Evolutionary conservation across 257 asterid species (phyloP).

Genomic region (Verbascum thapsus): DNA sequence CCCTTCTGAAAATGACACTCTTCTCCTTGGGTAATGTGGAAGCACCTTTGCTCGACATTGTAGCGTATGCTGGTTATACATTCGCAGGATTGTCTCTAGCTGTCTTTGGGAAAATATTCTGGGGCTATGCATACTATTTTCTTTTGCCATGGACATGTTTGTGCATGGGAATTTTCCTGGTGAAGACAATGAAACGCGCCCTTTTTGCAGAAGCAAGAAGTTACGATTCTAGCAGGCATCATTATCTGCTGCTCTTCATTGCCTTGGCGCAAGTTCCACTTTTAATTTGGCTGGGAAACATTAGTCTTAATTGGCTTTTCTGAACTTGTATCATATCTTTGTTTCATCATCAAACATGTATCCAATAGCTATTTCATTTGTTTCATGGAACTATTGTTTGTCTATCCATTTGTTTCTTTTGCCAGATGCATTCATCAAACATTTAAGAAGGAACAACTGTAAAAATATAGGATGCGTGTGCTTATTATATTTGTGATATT

Average conservation of each 20-base stretch:
- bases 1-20: constrained; percentile 46
- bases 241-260: constrained; percentile 50
- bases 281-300: constrained; percentile 51
- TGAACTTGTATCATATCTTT: background rate
- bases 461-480: too few relatives aligned
- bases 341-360: too few relatives aligned
- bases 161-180: constrained; percentile 58
- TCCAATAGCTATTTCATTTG: too few relatives aligned
- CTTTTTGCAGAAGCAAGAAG: constrained; percentile 52
- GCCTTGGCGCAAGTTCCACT: constrained; percentile 58
- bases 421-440: too few relatives aligned
- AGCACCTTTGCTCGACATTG: constrained; percentile 54
- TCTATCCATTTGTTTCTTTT: too few relatives aligned
- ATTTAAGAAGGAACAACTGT: too few relatives aligned
- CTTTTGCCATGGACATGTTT: constrained; percentile 51
- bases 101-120: constrained; percentile 43
- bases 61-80: constrained; percentile 55
- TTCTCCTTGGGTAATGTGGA: constrained; percentile 54
- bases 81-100: constrained; percentile 54
- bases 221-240: constrained; percentile 52
- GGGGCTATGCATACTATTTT: constrained; percentile 47
- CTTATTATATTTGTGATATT: too few relatives aligned
- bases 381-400: too few relatives aligned
- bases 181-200: constrained; percentile 59
- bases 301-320: constrained; percentile 52